phyloP scores from a whole-genome alignment of 108 stramenopile species.

The Cyclotella choctawhatcheeana region DNA sequence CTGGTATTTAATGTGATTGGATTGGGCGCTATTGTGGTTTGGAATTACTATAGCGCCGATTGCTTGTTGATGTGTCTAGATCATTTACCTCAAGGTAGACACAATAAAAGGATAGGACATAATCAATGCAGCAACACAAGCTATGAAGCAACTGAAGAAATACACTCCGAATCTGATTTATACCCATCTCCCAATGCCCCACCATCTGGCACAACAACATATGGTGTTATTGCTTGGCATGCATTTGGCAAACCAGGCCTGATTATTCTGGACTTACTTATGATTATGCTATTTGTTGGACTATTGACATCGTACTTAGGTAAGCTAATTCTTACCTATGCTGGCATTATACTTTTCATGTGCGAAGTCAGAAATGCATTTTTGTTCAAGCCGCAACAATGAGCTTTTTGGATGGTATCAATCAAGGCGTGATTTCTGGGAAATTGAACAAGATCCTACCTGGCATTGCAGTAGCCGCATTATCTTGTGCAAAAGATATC shows the following conservation, averaged over 20 bases:
- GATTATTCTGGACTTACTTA: constrained; percentile 61
- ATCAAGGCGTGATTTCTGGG: constrained; percentile 48
- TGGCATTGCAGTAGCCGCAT: constrained; percentile 49
- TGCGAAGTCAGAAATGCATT: neutral
- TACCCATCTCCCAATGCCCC: constrained; percentile 22
- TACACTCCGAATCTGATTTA: neutral
- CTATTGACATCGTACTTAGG: constrained; percentile 71
- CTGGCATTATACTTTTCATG: neutral
- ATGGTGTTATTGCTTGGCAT: constrained; percentile 72
- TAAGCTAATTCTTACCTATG: neutral
- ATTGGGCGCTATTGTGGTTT: constrained; percentile 56
- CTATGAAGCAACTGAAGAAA: neutral
- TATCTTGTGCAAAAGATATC: constrained; percentile 76
- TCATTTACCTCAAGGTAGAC: constrained; percentile 14
- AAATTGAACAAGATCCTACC: constrained; percentile 50
- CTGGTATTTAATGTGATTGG: constrained; percentile 62
- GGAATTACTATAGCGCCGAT: constrained; percentile 75
- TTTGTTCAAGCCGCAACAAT: constrained; percentile 54
- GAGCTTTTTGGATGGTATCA: constrained; percentile 63
- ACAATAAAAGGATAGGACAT: neutral
- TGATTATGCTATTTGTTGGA: constrained; percentile 62
- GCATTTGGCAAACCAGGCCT: constrained; percentile 66
- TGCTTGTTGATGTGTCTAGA: constrained; percentile 57
- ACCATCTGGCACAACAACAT: constrained; percentile 59
- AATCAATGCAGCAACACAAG: neutral